phyloP scores from a whole-genome alignment of 306 rosid genomes.

The Chamaecrista fasciculata region DNA sequence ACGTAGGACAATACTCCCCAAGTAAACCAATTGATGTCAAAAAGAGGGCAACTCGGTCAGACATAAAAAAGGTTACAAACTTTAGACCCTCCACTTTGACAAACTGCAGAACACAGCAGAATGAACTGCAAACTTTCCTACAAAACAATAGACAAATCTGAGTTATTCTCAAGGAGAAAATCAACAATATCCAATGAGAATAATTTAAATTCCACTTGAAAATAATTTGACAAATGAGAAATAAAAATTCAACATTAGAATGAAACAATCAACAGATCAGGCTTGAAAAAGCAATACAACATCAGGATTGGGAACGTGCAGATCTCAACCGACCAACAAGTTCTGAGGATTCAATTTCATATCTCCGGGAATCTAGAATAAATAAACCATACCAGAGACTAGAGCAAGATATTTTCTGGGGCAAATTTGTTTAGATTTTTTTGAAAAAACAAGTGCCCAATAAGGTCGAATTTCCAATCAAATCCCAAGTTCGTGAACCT shows the following conservation, averaged over 20 bases:
- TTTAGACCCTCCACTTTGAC: slow-evolving; percentile 53
- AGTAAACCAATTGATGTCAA: slow-evolving; percentile 60
- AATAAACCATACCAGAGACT: too few species aligned
- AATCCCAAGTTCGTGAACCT: not conserved
- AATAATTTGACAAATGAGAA: not conserved
- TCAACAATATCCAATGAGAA: not conserved
- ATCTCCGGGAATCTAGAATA: not conserved
- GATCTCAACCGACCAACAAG: not conserved
- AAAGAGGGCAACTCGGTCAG: slow-evolving; percentile 57
- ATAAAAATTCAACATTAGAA: not conserved
- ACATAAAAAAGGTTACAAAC: slow-evolving; percentile 66
- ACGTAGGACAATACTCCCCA: slow-evolving; percentile 64
- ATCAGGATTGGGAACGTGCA: not conserved
- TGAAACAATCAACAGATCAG: not conserved
- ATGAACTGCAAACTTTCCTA: slow-evolving; percentile 47
- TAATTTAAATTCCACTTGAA: not conserved
- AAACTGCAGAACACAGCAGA: slow-evolving; percentile 38
- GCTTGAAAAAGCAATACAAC: not conserved
- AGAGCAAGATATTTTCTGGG: not conserved
- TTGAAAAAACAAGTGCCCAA: too few species aligned
- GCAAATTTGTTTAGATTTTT: too few species aligned
- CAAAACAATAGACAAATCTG: not conserved
- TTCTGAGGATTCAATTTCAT: not conserved
- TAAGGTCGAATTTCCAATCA: too few species aligned
- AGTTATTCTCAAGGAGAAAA: not conserved